Percentiles rank a stretch among this genome's conserved stretches.
Conservation (phyloP, 768 basidiomycete genomes). For the Leccinum uliginosum region DNA sequence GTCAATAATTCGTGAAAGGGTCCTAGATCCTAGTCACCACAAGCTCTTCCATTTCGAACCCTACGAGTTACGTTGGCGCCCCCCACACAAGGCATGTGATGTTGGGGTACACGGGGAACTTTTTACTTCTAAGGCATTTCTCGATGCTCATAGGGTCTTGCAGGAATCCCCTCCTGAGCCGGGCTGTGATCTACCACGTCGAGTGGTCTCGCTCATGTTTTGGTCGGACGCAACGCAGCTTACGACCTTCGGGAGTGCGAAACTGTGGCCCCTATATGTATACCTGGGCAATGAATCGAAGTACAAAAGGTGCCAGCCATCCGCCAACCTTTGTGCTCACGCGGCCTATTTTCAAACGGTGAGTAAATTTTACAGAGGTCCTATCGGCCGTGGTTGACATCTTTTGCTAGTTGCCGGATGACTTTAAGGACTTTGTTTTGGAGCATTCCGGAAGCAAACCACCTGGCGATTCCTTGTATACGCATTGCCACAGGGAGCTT, state of each 20-base stretch:
- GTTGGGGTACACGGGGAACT: background rate
- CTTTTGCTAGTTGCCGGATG: background rate
- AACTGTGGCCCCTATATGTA: too few species aligned
- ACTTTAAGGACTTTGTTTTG: background rate
- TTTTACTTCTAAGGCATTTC: background rate
- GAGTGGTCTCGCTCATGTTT: background rate
- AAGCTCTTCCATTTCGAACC: background rate
- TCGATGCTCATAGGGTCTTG: background rate
- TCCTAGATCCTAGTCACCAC: background rate
- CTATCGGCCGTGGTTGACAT: background rate
- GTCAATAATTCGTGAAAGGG: background rate
- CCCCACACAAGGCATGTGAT: background rate
- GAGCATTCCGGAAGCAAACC: background rate
- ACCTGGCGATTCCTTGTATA: background rate
- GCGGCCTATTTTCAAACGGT: background rate
- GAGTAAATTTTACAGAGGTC: background rate
- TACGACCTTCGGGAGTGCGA: background rate
- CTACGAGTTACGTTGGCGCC: background rate
- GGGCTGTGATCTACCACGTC: background rate
- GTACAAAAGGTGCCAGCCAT: background rate
- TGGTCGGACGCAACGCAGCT: background rate
- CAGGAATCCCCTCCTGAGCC: background rate
- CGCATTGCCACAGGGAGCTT: background rate
- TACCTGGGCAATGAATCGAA: background rate
- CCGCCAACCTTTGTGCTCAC: background rate